Base-by-base conservation (phyloP, 768 basidiomycete species). In the Cubamyces lactineus region DNA sequence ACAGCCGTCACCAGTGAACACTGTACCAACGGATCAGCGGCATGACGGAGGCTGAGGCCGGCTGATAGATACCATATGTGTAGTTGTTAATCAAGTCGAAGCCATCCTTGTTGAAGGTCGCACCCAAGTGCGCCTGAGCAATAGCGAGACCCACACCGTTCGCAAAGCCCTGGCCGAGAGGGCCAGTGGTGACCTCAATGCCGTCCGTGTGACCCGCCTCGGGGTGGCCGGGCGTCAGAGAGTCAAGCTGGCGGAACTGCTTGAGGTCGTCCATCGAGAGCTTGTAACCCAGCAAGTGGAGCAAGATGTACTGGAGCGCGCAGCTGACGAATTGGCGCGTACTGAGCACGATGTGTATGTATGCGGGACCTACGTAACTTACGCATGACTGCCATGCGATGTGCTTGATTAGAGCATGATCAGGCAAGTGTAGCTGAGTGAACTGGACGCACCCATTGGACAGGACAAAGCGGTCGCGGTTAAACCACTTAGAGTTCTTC, bases 391-490 rank as follows among this genome's bases (percentile, higher is more conserved):
- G 52, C 16, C 34, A 46, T 51, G 53, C 64, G 61, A 55, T 50
- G 50, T 48, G 64, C 19, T 72, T 45, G 59, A 54, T 52, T 61
- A 54, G 66, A 62, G 38, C 45, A 13, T 48, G 43, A 46, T 16
- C 24, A 1, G 16, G 41, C 26, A 45, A 26, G 34, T 12, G 34
- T 19, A 41, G 51, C 52, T 21, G n/a, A 17, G 11, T 24, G 15
- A 13, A 43, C 11, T 34, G 9, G 34, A 77, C 89, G 67, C 76
- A 94, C 86, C 94, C 94, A 72, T 96, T 96, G 66, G 95, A 97
- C 67, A 97, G 87, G 62, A 98, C 95, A 70, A 96, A 98, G 77
- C 95, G 89, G 81, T 97, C 95, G 63, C 96, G 89, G 79, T 96
- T 96, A 79, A 89, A 90, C 95, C 94, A 96, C 75, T 92, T 88